Conservation (phyloP, 2,329 filamentous ascomycete species). For the Allantophomopsis cytisporea region DNA sequence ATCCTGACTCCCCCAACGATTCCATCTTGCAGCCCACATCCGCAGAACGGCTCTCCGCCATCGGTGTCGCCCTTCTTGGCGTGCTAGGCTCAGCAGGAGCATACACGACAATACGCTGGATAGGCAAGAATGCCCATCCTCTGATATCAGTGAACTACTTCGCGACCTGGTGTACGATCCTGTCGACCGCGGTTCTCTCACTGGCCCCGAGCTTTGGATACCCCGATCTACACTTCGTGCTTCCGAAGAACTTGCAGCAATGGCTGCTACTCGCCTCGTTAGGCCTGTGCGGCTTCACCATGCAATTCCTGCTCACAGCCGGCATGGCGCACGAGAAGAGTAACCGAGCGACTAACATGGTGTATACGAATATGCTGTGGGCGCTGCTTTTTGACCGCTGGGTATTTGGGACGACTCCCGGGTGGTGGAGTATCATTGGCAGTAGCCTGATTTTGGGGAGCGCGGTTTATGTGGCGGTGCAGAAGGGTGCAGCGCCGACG, state of each 20-base stretch:
- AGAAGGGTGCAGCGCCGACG: constrained; percentile 2
- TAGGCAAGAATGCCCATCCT: constrained; percentile 67
- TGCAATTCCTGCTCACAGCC: constrained; percentile 76
- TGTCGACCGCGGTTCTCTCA: constrained; percentile 48
- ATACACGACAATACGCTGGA: constrained; percentile 66
- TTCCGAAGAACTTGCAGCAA: constrained; percentile 24
- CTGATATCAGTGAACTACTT: constrained; percentile 85
- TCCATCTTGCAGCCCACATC: constrained; percentile 22
- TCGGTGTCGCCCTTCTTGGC: constrained; percentile 60
- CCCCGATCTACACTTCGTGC: constrained; percentile 24
- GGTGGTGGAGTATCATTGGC: constrained; percentile 41
- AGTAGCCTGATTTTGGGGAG: constrained; percentile 50
- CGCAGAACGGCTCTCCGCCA: constrained; percentile 39
- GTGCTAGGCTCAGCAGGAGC: constrained; percentile 65
- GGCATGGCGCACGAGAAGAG: constrained; percentile 36
- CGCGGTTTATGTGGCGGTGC: constrained; percentile 48
- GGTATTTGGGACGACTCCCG: constrained; percentile 46
- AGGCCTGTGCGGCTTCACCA: constrained; percentile 62
- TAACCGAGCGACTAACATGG: constrained; percentile 46
- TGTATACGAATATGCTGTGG: constrained; percentile 59
- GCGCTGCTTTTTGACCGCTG: constrained; percentile 50
- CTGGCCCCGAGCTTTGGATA: constrained; percentile 21
- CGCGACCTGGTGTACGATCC: constrained; percentile 52
- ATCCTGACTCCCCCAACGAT: not conserved
- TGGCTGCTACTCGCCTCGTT: constrained; percentile 58